Base-by-base conservation (phyloP, 2,329 filamentous ascomycete species). In the Epichloe gansuensis region DNA sequence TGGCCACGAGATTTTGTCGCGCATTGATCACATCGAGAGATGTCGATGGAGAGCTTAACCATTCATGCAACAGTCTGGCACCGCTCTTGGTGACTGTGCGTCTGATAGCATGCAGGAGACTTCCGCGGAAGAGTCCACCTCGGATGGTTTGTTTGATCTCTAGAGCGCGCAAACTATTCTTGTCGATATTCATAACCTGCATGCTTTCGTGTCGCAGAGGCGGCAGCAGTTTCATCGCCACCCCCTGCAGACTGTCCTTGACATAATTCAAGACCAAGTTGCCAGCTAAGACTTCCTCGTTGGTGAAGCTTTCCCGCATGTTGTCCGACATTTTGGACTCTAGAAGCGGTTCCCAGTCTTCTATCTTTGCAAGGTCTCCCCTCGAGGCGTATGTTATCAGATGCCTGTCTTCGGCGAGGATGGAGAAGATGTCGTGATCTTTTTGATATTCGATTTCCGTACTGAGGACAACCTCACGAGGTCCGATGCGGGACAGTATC, bases 81-180 rank as follows among this genome's bases (percentile, higher is more conserved):
- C 93, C 93, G 58, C 91, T 90, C 63, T 90, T 95, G 0, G 93
- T 98, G 15, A 89, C 87, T 0, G 93, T 98, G 50, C 85, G 80
- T 54, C 90, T 81, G 50, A 97, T 78, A n/a, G 89, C 86, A 68
- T 97, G 89, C 39, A 98, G 71, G 43, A 98, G 71, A 63, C 90
- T 96, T 5, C 93, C 93, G 57, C 85, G 82, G 40, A 85, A 85
- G 21, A 77, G 68, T 3, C 86, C 83, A 60, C 97, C 91, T 47
- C 85, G 80, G 49, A 95, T 81, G 0, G 93, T 97, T 63, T 83
- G 82, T 57, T 88, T 82, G 57, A 98, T 87, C 66, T 98, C 93
- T 4, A 98, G 75, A 1, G 90, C 88, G 54, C 87, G 80, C 69
- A 98, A 77, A 58, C 86, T 96, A 62, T 90, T 95, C 63, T 85